Evolutionary conservation across 2,329 filamentous ascomycete species (phyloP), one percentile per base, ranked within the genome.

Genomic region (Meredithiella fracta): DNA sequence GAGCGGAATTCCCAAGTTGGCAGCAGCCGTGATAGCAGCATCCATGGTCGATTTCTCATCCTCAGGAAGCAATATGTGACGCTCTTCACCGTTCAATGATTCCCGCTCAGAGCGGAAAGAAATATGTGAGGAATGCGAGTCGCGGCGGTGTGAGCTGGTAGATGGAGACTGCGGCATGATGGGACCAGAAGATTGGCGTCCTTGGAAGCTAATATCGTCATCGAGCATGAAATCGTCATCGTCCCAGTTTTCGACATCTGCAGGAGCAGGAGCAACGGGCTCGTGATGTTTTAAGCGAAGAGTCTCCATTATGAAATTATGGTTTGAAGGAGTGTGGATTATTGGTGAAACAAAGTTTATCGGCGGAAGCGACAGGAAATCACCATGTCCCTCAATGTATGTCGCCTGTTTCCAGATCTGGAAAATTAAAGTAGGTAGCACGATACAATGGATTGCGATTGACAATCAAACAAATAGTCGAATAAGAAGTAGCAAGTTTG

Each of bases 1-100:
- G 92, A 97, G 80, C 5, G 92, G 91, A 61, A 98, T 95, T 62
- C 92, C 92, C 25, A 89, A 90, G 66, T 82, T 83, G 64, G 88
- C 85, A 34, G 90, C 91, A 5, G 88, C 86, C 23, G 86, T 80
- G 63, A 98, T 91, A 59, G 92, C 90, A 65, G 94, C 85, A 62
- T 83, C 72, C 8, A 85, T 94, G 1, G 87, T 87, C 60, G 80
- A 77, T 63, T 94, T 86, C 66, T 96, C 90, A 65, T 92, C 85
- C 51, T 83, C 86, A 1, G 87, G 82, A 29, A 97, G 72, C 62
- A 91, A 79, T 22, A 97, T 78, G 63, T 96, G 88, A 73, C 83
- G 89, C 68, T 95, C 88, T 64, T 95, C 88, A 59, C 82, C 85
- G 56, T 78, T 77, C 61, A 80, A 73, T 1, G 83, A 87, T 54